A percentile compares a stretch with the other conserved stretches of the same genome.
These are phyloP conservation scores for Clonostachys chloroleuca DNA, from an alignment of 2,329 filamentous ascomycete species.

Conservation along the genomic window DNA sequence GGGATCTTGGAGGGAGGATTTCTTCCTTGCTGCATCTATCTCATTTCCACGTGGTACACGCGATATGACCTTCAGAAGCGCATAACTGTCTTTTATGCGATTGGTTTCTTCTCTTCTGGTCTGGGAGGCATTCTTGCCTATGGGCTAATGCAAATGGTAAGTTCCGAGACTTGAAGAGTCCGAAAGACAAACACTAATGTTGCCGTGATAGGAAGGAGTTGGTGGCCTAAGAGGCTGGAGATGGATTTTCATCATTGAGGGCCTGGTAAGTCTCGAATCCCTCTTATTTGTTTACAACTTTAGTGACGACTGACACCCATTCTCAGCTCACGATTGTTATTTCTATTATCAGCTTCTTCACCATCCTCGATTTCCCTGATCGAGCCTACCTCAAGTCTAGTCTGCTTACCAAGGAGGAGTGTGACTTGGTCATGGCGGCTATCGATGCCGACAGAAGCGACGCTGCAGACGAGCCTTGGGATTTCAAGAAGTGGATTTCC, in stretches of 20 bases:
- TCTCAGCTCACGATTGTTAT: slow-evolving; percentile 4
- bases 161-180: slow-evolving; percentile 11
- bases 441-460: slow-evolving; percentile 9
- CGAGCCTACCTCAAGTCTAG: slow-evolving; percentile 3
- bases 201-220: slow-evolving; percentile 24
- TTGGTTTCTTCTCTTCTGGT: slow-evolving; percentile 14
- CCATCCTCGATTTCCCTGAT: slow-evolving; percentile 14
- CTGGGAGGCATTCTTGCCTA: slow-evolving; percentile 13
- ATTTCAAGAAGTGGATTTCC: slow-evolving; percentile 4
- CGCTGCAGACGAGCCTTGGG: slow-evolving; percentile 4
- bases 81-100: slow-evolving; percentile 19
- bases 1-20: slow-evolving; percentile 10
- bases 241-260: slow-evolving; percentile 36
- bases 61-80: slow-evolving; percentile 62
- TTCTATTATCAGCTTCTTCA: slow-evolving; percentile 7
- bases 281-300: background rate
- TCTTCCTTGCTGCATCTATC: slow-evolving; percentile 5
- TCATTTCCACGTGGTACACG: slow-evolving; percentile 62
- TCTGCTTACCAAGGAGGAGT: slow-evolving; percentile 5
- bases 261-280: background rate
- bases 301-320: too few species aligned
- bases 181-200: slow-evolving; percentile 14
- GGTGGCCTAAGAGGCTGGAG: slow-evolving; percentile 37
- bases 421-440: slow-evolving; percentile 5
- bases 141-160: slow-evolving; percentile 22